Conservation (phyloP, 2,329 filamentous ascomycete genomes). For the Fusarium liriodendri region DNA sequence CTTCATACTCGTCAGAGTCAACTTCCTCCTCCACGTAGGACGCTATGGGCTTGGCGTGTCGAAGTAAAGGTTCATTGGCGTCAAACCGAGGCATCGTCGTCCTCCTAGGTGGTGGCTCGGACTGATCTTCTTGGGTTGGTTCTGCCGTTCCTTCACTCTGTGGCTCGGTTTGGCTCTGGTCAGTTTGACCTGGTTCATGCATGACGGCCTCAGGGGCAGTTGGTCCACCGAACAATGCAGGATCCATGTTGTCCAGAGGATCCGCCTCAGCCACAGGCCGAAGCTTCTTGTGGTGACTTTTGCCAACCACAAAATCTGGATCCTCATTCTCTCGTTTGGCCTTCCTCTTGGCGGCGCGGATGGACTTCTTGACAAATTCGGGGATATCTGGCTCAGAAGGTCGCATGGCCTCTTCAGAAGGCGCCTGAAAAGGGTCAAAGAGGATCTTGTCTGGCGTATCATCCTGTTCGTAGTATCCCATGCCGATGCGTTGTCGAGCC, state of each 20-base stretch:
- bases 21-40: slow-evolving; percentile 64
- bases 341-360: slow-evolving; percentile 64
- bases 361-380: slow-evolving; percentile 66
- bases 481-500: slow-evolving; percentile 63
- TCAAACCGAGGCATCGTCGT: slow-evolving; percentile 48
- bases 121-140: slow-evolving; percentile 20
- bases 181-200: slow-evolving; percentile 28
- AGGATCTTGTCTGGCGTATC: slow-evolving; percentile 68
- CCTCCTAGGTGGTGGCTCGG: slow-evolving; percentile 27
- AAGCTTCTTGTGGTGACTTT: slow-evolving; percentile 56
- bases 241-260: slow-evolving; percentile 60
- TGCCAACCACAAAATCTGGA: slow-evolving; percentile 63
- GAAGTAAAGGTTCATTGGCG: slow-evolving; percentile 60
- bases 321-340: slow-evolving; percentile 64
- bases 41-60: slow-evolving; percentile 63
- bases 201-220: slow-evolving; percentile 32
- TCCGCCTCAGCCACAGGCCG: slow-evolving; percentile 45
- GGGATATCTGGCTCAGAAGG: slow-evolving; percentile 60
- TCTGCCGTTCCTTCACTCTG: slow-evolving; percentile 6
- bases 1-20: slow-evolving; percentile 55
- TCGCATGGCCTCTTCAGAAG: slow-evolving; percentile 57
- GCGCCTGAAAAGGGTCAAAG: slow-evolving; percentile 68
- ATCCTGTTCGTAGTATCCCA: slow-evolving; percentile 71
- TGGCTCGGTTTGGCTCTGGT: slow-evolving; percentile 32
- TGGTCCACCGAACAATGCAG: slow-evolving; percentile 58